Conservation (phyloP, 2,329 filamentous ascomycete genomes). For the Tricladium varicosporioides region DNA sequence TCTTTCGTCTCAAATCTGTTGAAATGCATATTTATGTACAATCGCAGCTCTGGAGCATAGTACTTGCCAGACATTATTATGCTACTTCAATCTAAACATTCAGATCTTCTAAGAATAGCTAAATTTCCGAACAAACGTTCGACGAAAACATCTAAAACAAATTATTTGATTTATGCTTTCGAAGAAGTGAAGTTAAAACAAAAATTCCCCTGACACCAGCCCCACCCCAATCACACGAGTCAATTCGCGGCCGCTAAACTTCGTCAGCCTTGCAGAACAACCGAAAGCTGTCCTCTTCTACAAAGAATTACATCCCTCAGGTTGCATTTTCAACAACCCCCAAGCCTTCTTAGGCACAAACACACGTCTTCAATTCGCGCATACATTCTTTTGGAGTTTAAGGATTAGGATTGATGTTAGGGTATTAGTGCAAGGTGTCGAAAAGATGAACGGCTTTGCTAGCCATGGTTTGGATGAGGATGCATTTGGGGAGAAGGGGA, state of each 20-base stretch:
- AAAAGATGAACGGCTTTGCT: constrained; percentile 72
- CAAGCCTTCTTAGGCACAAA: constrained; percentile 17
- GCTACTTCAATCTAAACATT: too few relatives aligned
- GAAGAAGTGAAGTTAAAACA: too few relatives aligned
- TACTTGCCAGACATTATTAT: too few relatives aligned
- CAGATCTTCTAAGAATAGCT: too few relatives aligned
- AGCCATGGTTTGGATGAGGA: constrained; percentile 72
- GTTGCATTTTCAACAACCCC: constrained; percentile 3
- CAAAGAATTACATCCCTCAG: constrained; percentile 12
- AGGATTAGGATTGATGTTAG: constrained; percentile 6
- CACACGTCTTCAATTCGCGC: neutral
- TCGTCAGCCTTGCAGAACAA: constrained; percentile 20
- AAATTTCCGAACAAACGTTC: too few relatives aligned
- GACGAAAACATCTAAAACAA: too few relatives aligned
- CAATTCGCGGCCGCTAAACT: neutral
- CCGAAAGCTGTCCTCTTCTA: constrained; percentile 19
- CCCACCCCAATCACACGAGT: too few relatives aligned
- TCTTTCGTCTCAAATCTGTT: too few relatives aligned
- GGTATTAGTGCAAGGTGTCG: neutral
- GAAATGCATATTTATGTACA: too few relatives aligned
- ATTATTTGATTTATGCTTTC: too few relatives aligned
- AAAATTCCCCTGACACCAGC: too few relatives aligned
- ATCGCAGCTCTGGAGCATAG: too few relatives aligned
- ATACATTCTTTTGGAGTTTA: constrained; percentile 6
- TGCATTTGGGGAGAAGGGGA: constrained; percentile 70